phyloP scores from a whole-genome alignment of 2,329 filamentous ascomycete species.

The Phialophora chinensis region DNA sequence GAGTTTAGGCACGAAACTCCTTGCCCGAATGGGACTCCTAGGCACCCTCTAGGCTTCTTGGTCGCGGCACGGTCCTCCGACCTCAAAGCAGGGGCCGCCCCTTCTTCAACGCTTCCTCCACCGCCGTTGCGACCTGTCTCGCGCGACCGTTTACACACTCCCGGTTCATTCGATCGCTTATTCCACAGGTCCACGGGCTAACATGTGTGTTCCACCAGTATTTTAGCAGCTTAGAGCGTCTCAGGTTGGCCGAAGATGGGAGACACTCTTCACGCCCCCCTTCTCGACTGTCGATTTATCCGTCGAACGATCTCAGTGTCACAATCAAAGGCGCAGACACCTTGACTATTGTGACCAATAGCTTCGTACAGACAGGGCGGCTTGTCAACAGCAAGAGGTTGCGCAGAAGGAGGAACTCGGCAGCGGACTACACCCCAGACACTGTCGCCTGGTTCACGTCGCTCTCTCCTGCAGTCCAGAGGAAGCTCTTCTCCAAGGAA shows the following conservation, averaged over 20 bases:
- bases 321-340: slow-evolving; percentile 22
- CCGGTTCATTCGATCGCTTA: slow-evolving; percentile 33
- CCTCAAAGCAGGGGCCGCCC: slow-evolving; percentile 14
- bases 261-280: slow-evolving; percentile 27
- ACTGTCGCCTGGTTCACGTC: slow-evolving; percentile 69
- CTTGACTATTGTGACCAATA: slow-evolving; percentile 18
- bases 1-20: slow-evolving; percentile 29
- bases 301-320: slow-evolving; percentile 19
- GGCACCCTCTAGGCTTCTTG: slow-evolving; percentile 14
- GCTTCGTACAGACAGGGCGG: slow-evolving; percentile 17
- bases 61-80: slow-evolving; percentile 28
- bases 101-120: slow-evolving; percentile 14
- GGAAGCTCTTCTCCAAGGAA: slow-evolving; percentile 72
- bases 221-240: slow-evolving; percentile 45
- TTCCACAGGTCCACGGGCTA: slow-evolving; percentile 35
- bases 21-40: slow-evolving; percentile 15
- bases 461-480: slow-evolving; percentile 74
- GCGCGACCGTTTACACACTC: slow-evolving; percentile 7
- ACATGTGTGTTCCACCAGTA: slow-evolving; percentile 41
- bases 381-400: slow-evolving; percentile 23
- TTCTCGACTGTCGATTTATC: slow-evolving; percentile 29
- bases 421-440: slow-evolving; percentile 25
- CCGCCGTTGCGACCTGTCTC: slow-evolving; percentile 22
- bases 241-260: slow-evolving; percentile 43
- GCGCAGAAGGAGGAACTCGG: slow-evolving; percentile 27